A percentile compares a stretch with the other conserved stretches of the same genome.
phyloP scores from a whole-genome alignment of 2,329 filamentous ascomycete species.

The Apiospora sp. region DNA sequence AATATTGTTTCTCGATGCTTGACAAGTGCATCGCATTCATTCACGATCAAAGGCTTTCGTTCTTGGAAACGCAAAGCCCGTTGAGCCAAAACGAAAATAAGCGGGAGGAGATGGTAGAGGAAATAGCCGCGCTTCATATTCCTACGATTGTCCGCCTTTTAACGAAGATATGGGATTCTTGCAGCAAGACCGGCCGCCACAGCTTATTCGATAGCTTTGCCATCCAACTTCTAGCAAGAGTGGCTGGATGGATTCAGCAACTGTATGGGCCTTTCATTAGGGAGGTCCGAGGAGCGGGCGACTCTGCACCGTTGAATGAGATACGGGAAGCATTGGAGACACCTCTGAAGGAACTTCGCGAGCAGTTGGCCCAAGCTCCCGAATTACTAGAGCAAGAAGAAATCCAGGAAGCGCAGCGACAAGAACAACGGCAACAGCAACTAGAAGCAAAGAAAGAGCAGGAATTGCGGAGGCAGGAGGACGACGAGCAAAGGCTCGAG shows the following conservation, averaged over 20 bases:
- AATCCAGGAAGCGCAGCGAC: conserved; percentile 25
- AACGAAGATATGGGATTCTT: conserved; percentile 37
- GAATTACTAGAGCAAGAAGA: conserved; percentile 31
- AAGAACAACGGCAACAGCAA: conserved; percentile 32
- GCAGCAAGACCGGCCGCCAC: conserved; percentile 36
- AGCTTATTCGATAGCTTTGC: conserved; percentile 35
- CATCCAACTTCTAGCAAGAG: conserved; percentile 35
- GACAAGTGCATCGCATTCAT: conserved; percentile 33
- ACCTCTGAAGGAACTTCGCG: background rate
- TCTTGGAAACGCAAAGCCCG: conserved; percentile 20
- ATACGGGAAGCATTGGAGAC: conserved; percentile 10
- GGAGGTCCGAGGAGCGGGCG: background rate
- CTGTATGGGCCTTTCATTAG: conserved; percentile 33
- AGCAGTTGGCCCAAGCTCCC: conserved; percentile 28
- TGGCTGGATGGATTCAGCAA: conserved; percentile 35
- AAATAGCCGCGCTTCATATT: conserved; percentile 36
- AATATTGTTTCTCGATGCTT: conserved; percentile 38
- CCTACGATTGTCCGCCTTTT: conserved; percentile 39
- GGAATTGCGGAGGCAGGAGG: conserved; percentile 6
- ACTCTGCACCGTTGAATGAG: background rate
- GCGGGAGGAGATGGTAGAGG: conserved; percentile 33
- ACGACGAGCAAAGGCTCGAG: conserved; percentile 24
- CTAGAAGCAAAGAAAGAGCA: conserved; percentile 30
- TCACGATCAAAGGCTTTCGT: conserved; percentile 29
- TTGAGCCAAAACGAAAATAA: conserved; percentile 27